A percentile compares a stretch with the other conserved stretches of the same genome.
phyloP scores from a whole-genome alignment of 495 filamentous ascomycete species.

The Paragyromitra xinjiangensis region DNA sequence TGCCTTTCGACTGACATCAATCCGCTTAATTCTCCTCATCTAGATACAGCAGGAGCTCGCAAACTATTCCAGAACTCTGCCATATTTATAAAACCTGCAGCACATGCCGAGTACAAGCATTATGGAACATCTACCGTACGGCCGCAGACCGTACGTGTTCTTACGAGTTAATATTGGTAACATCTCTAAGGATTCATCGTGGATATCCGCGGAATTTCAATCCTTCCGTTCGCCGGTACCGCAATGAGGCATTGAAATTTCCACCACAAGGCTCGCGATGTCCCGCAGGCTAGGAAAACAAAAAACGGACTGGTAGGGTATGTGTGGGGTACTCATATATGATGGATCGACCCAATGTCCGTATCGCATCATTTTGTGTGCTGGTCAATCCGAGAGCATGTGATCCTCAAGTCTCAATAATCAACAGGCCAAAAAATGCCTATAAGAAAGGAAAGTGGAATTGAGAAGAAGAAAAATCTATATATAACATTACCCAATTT shows the following conservation, averaged over 20 bases:
- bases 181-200: neutral
- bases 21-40: neutral
- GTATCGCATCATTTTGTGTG: neutral
- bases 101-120: neutral
- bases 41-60: neutral
- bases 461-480: too few relatives aligned
- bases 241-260: neutral
- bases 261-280: neutral
- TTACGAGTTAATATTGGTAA: slow-evolving; percentile 1
- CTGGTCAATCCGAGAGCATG: neutral
- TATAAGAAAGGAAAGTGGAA: too few relatives aligned
- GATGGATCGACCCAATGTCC: slow-evolving; percentile 6
- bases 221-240: neutral
- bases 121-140: neutral
- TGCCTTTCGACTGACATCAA: neutral
- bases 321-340: neutral
- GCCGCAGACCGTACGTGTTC: neutral
- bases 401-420: slow-evolving; percentile 5
- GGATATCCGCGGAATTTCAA: neutral
- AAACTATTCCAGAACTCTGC: too few relatives aligned
- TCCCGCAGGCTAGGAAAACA: neutral
- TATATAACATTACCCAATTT: too few relatives aligned
- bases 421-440: too few relatives aligned
- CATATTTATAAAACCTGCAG: too few relatives aligned
- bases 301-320: slow-evolving; percentile 4